Conservation (phyloP, 176 grass and related monocot genomes). For the Chloris gayana region DNA sequence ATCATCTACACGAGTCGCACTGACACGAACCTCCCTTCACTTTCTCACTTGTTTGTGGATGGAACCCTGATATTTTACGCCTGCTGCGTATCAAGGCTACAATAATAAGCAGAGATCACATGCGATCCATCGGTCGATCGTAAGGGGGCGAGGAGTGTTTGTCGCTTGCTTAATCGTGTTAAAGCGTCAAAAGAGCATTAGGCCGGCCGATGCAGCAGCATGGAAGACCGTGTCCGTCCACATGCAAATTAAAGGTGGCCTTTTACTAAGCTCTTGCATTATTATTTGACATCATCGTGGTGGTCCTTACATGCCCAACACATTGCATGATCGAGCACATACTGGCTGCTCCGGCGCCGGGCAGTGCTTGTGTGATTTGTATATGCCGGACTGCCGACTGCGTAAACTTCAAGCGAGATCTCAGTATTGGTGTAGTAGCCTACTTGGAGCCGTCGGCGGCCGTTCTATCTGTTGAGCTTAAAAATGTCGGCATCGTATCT, state of each 20-base stretch:
- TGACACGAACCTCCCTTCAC: background rate
- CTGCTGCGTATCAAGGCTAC: slow-evolving; percentile 33
- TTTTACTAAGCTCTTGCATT: background rate
- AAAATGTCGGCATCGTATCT: background rate
- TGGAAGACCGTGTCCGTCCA: background rate
- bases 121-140: background rate
- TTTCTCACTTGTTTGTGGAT: background rate
- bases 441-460: background rate
- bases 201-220: background rate
- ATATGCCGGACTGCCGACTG: background rate
- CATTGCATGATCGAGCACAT: background rate
- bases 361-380: background rate
- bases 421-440: background rate
- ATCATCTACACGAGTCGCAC: background rate
- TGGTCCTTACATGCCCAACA: background rate
- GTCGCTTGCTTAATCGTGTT: background rate
- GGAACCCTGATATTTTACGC: slow-evolving; percentile 23
- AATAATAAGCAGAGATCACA: slow-evolving; percentile 41
- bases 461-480: background rate
- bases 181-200: slow-evolving; percentile 5
- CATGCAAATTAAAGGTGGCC: background rate
- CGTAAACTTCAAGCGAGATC: slow-evolving; percentile 9
- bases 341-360: background rate
- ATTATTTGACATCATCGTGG: background rate
- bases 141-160: too few species aligned